Evolutionary conservation across 2,329 filamentous ascomycete genomes (phyloP), one percentile per base, ranked within the genome.

Genomic region (Claviceps capensis): DNA sequence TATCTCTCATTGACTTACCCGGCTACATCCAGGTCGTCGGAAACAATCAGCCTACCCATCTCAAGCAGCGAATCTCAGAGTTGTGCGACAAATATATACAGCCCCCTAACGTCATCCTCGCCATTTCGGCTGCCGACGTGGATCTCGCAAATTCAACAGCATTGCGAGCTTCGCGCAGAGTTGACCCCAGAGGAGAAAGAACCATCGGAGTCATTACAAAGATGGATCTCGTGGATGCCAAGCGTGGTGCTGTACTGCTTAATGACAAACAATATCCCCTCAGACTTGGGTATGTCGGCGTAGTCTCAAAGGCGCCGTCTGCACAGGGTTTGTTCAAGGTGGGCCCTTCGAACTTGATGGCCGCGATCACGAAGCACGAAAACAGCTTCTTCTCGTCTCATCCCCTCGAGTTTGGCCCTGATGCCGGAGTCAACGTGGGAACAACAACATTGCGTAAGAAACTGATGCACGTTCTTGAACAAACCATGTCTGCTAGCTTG

Each of bases 181-280:
- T 97, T 30, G 93, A 98, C 62, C 93, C 93, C 1, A 78, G 93
- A 55, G 93, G 93, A 51, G 93, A 98, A 69, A 79, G 93, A 56
- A 98, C 93, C 0, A 98, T 98, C 63, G 93, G 93, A 45, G 93
- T 98, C n/a, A 84, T 98, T 43, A 98, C 93, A 3, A 98, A 98
- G 72, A 96, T 98, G 91, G 93, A 98, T 62, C 76, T 98, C 22
- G 90, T 98, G 7, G 91, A 97, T 59, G 78, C 93, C 3, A 72
- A 75, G 7, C 82, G 91, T 53, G 93, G 90, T 34, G 78, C 81
- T 14, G 76, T 80, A 38, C 88, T 98, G 36, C 74, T 98, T 19
- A 83, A 77, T 26, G 91, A 98, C 65, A 85, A 82, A 63, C 95
- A 97, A 65, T 98, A 98, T 63, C 91, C 93, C 42, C 75, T 98